A percentile compares a stretch with the other conserved stretches of the same genome.
phyloP scores from a whole-genome alignment of 257 asterid genomes.

The Prunella vulgaris region DNA sequence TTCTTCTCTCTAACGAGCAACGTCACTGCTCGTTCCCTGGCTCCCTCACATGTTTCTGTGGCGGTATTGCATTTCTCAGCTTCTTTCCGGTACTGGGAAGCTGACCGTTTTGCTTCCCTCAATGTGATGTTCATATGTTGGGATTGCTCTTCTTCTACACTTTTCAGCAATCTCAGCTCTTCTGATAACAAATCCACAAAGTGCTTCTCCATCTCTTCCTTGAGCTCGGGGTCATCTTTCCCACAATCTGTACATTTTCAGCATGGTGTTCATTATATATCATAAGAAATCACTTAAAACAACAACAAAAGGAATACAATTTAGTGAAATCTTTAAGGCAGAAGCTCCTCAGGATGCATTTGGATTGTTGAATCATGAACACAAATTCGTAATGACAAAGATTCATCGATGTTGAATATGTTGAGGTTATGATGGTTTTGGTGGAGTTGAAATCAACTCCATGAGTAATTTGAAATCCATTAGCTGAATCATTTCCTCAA shows the following conservation, averaged over 20 bases:
- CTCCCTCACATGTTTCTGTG: slow-evolving; percentile 82
- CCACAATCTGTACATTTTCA: slow-evolving; percentile 60
- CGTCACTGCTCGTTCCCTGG: slow-evolving; percentile 69
- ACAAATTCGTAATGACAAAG: not conserved
- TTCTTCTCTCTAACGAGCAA: slow-evolving; percentile 64
- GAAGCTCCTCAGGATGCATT: not conserved
- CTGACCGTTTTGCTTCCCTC: slow-evolving; percentile 66
- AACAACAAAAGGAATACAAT: not conserved
- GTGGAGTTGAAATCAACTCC: not conserved
- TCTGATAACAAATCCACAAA: slow-evolving; percentile 70
- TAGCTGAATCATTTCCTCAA: not conserved
- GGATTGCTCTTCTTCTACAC: slow-evolving; percentile 50
- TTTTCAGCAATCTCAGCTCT: slow-evolving; percentile 68
- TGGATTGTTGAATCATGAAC: not conserved
- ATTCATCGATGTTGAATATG: not conserved
- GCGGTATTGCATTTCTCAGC: slow-evolving; percentile 91
- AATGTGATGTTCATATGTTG: slow-evolving; percentile 72
- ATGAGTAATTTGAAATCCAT: not conserved
- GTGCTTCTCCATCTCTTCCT: slow-evolving; percentile 95
- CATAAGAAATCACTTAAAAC: not conserved
- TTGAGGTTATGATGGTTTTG: not conserved
- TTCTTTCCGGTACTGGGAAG: slow-evolving; percentile 72
- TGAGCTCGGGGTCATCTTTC: slow-evolving; percentile 82
- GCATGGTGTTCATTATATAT: not conserved
- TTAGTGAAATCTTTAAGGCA: not conserved